Base-by-base conservation (phyloP, 768 basidiomycete genomes). In the Pleurotus eryngii region DNA sequence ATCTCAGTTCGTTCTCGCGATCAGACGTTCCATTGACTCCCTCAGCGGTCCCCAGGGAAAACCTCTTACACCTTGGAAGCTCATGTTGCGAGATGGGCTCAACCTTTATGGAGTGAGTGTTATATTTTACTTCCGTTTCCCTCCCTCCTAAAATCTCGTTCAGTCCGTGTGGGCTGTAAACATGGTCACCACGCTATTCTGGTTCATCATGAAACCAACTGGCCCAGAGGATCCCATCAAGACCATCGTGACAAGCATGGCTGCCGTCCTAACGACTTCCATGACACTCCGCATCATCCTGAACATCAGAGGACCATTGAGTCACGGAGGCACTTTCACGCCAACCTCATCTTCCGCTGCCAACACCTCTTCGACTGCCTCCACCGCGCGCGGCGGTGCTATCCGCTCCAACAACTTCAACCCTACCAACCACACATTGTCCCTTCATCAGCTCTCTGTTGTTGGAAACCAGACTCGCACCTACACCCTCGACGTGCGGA, bases 281-380 rank as follows among this genome's bases (percentile, higher is more conserved):
- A 93, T 93, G 92, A 82, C 85, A 30, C 85, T 92, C 66, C 90
- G 91, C 63, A 91, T 94, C 76, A 79, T 94, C 61, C 87, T 94
- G 64, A 81, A 83, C 60, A 86, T 93, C 50, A 85, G 89, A 55
- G 91, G 90, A n/a, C 69, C 82, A 22, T 88, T 92, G 68, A 79
- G 74, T 20, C 70, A 80, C 42, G 91, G 91, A 42, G 91, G 91
- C 18, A 76, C 79, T 46, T 92, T 91, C 67, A 81, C 83, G 14
- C 70, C 79, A n/a, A 79, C 80, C 55, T 80, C 71, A 24, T 73
- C 78, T 3, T 72, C 78, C 4, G 64, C 71, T 27, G 67, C 69
- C 17, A 69, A 68, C 56, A 81, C 82, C n/a, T 79, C 77, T 30
- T 76, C 80, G 61, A 76, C 76, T 5, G 80, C 80, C n/a, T 76